Evolutionary conservation across 345 rosid species (phyloP).

Genomic region (Eucalyptus curtisii): DNA sequence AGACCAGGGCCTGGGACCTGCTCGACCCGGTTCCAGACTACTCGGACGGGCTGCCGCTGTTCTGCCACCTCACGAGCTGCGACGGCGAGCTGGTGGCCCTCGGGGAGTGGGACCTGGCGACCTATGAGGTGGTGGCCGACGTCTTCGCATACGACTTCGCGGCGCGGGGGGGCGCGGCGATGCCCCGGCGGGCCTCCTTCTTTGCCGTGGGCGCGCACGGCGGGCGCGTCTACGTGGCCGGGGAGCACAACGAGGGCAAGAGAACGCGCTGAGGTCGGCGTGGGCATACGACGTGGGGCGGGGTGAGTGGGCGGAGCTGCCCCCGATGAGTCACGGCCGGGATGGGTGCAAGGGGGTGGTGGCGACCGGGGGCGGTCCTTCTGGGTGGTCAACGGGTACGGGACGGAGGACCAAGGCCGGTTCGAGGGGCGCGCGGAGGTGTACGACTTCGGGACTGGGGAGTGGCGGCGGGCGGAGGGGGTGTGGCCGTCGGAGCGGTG

Average conservation of each 20-base stretch:
- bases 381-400: constrained; percentile 31
- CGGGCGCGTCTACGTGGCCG: constrained; percentile 14
- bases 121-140: constrained; percentile 12
- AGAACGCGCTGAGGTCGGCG: constrained; percentile 22
- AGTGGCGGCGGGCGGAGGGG: constrained; percentile 18
- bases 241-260: constrained; percentile 35
- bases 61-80: constrained; percentile 18
- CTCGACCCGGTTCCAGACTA: constrained; percentile 15
- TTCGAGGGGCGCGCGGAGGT: constrained; percentile 23
- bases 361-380: constrained; percentile 19
- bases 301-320: constrained; percentile 27
- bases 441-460: not conserved
- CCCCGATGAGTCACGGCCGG: constrained; percentile 21
- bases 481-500: constrained; percentile 12
- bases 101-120: constrained; percentile 37
- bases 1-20: constrained; percentile 6
- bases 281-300: constrained; percentile 21
- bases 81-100: constrained; percentile 29
- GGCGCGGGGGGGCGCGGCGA: constrained; percentile 6
- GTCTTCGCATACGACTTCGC: constrained; percentile 29
- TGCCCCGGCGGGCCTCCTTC: constrained; percentile 29
- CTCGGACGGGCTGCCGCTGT: constrained; percentile 25
- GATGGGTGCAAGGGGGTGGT: constrained; percentile 34
- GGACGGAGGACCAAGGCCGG: constrained; percentile 16
- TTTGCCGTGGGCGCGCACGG: constrained; percentile 15